Base-by-base conservation (phyloP, 345 rosid species). In the Rhodomyrtus tomentosa region DNA sequence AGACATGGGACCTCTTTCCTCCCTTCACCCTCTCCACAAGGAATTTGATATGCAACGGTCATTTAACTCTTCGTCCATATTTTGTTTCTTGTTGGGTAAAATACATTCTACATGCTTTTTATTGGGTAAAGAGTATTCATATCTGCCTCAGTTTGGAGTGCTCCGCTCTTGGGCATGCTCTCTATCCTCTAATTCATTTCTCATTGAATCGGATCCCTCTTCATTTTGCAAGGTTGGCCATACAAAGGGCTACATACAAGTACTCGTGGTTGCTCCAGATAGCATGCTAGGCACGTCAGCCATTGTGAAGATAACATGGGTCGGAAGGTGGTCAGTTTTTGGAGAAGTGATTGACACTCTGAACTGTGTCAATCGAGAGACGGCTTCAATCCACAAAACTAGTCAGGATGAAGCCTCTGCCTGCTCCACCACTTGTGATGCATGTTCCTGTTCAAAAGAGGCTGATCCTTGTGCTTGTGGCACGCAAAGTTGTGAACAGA, bases 301-400 rank as follows among this genome's bases (percentile, higher is more conserved):
- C 48, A 90, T 94, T 54, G 98, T 87, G 82, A 97, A 92, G 94
- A 95, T 95, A 92, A 94, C 98, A 82, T 92, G 98, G 6, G 94
- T 92, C 5, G 98, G 98, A 87, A 92, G 98, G 91, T 97, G 98
- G 99, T 95, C 98, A 20, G 96, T 94, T 83, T 94, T 95, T 27
- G 98, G 96, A 50, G 93, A 95, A 80, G 95, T 95, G 82, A 94
- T 94, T 48, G 93, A 97, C 87, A 87, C 86, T 81, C 81, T 93
- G 53, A 84, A 54, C 88, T 87, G 85, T 84, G 15, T 52, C 80
- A 83, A 86, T 82, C 68, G 59, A 53, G 82, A 86, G 86, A 82
- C 73, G 48, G n/a, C 29, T 18, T 40, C 83, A 55, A 86, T 82
- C 87, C 5, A 22, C 59, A 84, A 68, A 81, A 84, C 82, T 53